phyloP scores from a whole-genome alignment of 441 rosid species.

The Bocquillonia castaneifolia region DNA sequence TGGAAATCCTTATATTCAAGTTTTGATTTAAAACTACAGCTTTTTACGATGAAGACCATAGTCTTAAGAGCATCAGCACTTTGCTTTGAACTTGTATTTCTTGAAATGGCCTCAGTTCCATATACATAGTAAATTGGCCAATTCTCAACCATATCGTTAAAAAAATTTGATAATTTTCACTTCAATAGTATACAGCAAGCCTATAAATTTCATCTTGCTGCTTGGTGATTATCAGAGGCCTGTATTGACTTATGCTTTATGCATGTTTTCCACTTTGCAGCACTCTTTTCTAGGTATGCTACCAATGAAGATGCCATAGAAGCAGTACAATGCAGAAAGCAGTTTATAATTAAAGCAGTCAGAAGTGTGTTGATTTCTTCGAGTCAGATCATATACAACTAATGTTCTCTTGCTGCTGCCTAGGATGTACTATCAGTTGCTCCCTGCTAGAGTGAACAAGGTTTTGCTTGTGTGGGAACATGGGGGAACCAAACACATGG shows the following conservation, averaged over 20 bases:
- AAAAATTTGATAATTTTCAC: neutral
- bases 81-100: neutral
- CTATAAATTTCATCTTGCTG: neutral
- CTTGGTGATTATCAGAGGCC: neutral
- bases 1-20: neutral
- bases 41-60: neutral
- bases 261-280: slow-evolving; percentile 23
- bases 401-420: slow-evolving; percentile 8
- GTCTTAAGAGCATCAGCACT: neutral
- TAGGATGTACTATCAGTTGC: neutral
- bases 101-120: neutral
- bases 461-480: slow-evolving; percentile 17
- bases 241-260: neutral
- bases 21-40: neutral
- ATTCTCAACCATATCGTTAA: neutral
- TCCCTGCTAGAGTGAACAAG: slow-evolving; percentile 6
- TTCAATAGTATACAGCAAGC: neutral
- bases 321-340: slow-evolving; percentile 3
- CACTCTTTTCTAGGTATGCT: slow-evolving; percentile 13
- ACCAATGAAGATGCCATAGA: slow-evolving; percentile 8
- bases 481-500: slow-evolving; percentile 1
- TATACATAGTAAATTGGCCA: neutral
- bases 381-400: slow-evolving; percentile 2
- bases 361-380: slow-evolving; percentile 7
- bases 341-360: neutral